These are phyloP conservation scores for Solanum okadae DNA, from an alignment of 257 asterid species.

Conservation along the genomic window DNA sequence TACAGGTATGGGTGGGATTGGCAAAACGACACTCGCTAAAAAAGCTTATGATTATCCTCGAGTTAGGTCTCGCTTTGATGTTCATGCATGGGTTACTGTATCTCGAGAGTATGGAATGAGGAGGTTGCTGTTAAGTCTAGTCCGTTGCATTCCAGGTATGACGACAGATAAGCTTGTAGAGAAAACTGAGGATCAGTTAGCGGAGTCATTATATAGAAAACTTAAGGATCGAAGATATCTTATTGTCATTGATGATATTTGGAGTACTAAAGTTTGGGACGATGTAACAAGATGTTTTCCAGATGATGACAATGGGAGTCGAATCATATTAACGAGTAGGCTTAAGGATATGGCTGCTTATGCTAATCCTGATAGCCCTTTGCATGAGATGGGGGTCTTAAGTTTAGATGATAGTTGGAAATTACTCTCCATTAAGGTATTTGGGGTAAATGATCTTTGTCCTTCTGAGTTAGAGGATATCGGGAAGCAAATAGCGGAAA, in stretches of 20 bases:
- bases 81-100: slow-evolving; percentile 25
- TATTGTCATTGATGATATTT: slow-evolving; percentile 27
- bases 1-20: slow-evolving; percentile 11
- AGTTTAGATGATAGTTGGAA: slow-evolving; percentile 26
- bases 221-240: slow-evolving; percentile 24
- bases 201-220: slow-evolving; percentile 12
- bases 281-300: slow-evolving; percentile 24
- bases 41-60: slow-evolving; percentile 18
- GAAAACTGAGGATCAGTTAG: slow-evolving; percentile 13
- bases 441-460: slow-evolving; percentile 2
- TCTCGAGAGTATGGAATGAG: slow-evolving; percentile 15
- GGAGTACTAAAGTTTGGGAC: slow-evolving; percentile 16
- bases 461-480: slow-evolving; percentile 17
- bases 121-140: slow-evolving; percentile 10
- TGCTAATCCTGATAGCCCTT: slow-evolving; percentile 5
- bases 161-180: background rate
- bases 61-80: slow-evolving; percentile 14
- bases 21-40: slow-evolving; percentile 18
- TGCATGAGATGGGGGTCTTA: slow-evolving; percentile 19
- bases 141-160: slow-evolving; percentile 7
- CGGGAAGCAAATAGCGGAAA: slow-evolving; percentile 20
- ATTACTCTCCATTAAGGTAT: slow-evolving; percentile 16
- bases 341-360: slow-evolving; percentile 9
- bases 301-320: slow-evolving; percentile 24
- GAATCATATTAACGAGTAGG: slow-evolving; percentile 26